phyloP scores from a whole-genome alignment of 1,284 basidiomycete genomes.

The Takashimella tepidaria region DNA sequence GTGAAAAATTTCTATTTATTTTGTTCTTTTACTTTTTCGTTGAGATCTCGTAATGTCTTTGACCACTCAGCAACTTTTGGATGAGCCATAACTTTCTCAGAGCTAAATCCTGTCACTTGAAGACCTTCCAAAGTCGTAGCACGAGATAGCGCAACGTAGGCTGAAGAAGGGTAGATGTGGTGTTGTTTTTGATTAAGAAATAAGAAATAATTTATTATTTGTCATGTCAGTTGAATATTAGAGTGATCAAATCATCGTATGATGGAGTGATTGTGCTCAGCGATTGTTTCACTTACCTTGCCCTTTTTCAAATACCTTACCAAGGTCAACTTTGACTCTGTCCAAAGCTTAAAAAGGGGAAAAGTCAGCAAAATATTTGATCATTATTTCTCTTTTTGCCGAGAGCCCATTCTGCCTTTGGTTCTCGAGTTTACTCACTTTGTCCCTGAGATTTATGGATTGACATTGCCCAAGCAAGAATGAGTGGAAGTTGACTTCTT shows the following conservation, averaged over 20 bases:
- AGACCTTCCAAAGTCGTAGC: slow-evolving; percentile 87
- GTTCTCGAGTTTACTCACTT: slow-evolving; percentile 45
- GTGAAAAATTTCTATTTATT: too few relatives aligned
- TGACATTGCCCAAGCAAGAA: slow-evolving; percentile 88
- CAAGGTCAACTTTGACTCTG: slow-evolving; percentile 50
- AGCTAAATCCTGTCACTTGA: slow-evolving; percentile 81
- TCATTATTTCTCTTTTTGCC: not conserved
- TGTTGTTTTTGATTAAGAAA: too few relatives aligned
- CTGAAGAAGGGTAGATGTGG: slow-evolving; percentile 53
- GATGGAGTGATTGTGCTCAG: too few relatives aligned
- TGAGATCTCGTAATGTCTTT: slow-evolving; percentile 23
- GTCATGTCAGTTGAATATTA: too few relatives aligned
- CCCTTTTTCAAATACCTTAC: slow-evolving; percentile 73
- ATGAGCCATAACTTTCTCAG: slow-evolving; percentile 69
- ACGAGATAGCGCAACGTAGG: slow-evolving; percentile 92
- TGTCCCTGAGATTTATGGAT: slow-evolving; percentile 94
- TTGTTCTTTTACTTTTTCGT: too few relatives aligned
- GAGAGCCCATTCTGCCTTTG: slow-evolving; percentile 12
- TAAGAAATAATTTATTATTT: too few relatives aligned
- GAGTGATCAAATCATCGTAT: too few relatives aligned
- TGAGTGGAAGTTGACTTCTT: slow-evolving; percentile 69
- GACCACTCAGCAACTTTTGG: slow-evolving; percentile 46
- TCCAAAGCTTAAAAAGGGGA: slow-evolving; percentile 37
- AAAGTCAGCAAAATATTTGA: slow-evolving; percentile 7
- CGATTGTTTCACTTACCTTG: slow-evolving; percentile 41